phyloP scores from a whole-genome alignment of 2,329 filamentous ascomycete species.

The Aspergillus sp. region DNA sequence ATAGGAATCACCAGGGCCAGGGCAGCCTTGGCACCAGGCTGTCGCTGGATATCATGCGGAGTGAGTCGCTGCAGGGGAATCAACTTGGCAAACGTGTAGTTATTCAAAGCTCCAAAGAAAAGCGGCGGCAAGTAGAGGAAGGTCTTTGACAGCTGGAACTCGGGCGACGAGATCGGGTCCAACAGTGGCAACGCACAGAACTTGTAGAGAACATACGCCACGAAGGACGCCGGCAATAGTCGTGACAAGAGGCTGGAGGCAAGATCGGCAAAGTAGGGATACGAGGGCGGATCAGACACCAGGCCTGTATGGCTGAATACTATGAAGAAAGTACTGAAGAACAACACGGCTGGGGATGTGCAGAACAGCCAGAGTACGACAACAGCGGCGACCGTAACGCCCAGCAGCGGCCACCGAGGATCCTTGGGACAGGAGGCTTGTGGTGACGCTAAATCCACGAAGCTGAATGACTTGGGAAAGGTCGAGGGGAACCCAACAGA shows the following conservation, averaged over 20 bases:
- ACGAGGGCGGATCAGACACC: constrained; percentile 74
- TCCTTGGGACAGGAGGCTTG: constrained; percentile 62
- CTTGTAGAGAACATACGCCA: constrained; percentile 77
- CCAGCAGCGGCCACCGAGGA: constrained; percentile 74
- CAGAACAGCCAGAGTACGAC: constrained; percentile 73
- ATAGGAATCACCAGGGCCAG: constrained; percentile 67
- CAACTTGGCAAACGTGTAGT: constrained; percentile 80
- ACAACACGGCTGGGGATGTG: constrained; percentile 69
- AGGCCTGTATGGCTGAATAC: constrained; percentile 86
- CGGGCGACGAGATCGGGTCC: constrained; percentile 53
- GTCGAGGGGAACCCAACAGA: constrained; percentile 76
- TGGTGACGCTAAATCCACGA: constrained; percentile 51
- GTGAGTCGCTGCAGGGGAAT: constrained; percentile 93
- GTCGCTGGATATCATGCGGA: constrained; percentile 74
- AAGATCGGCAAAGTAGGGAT: constrained; percentile 58
- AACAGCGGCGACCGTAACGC: constrained; percentile 72
- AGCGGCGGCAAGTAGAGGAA: constrained; percentile 81
- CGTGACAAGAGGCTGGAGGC: constrained; percentile 72
- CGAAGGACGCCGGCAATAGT: constrained; percentile 79
- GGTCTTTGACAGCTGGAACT: constrained; percentile 72
- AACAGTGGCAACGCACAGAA: constrained; percentile 70
- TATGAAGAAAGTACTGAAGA: constrained; percentile 71
- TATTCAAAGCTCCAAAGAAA: constrained; percentile 86
- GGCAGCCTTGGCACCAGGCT: constrained; percentile 80
- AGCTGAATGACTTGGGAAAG: constrained; percentile 80